phyloP scores from a whole-genome alignment of 257 asterid genomes.

The Gentiana dahurica region DNA sequence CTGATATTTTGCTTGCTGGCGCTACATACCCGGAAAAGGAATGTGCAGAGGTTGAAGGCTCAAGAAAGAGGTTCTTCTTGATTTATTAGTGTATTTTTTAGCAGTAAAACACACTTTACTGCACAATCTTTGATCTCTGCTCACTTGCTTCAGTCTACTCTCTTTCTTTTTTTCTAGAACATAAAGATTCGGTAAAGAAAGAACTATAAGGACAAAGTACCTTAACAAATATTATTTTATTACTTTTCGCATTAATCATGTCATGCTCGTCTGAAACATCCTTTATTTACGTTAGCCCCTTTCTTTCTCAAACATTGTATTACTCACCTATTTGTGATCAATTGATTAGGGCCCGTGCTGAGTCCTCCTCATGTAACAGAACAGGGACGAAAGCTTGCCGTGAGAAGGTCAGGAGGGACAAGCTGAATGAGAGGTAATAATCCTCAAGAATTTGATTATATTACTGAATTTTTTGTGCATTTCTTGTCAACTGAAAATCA shows the following conservation, averaged over 20 bases:
- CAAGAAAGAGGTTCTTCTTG: slow-evolving; percentile 55
- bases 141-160: neutral
- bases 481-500: too few species aligned
- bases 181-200: too few species aligned
- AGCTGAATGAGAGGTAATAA: slow-evolving; percentile 60
- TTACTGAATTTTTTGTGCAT: too few species aligned
- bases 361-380: slow-evolving; percentile 27
- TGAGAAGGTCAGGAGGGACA: slow-evolving; percentile 80
- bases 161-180: neutral
- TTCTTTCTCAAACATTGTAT: too few species aligned
- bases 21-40: slow-evolving; percentile 45
- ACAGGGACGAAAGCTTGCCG: slow-evolving; percentile 77
- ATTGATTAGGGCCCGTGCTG: slow-evolving; percentile 50
- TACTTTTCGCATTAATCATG: neutral
- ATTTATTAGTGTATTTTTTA: neutral
- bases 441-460: too few species aligned
- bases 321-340: neutral
- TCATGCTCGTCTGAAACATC: neutral
- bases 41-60: slow-evolving; percentile 37
- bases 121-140: neutral
- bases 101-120: neutral
- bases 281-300: too few species aligned
- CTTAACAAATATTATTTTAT: too few species aligned
- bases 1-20: slow-evolving; percentile 36
- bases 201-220: too few species aligned